Evolutionary conservation across 2,329 filamentous ascomycete species (phyloP), one percentile per base, ranked within the genome.

Genomic region (Paecilomyces dactylethromorphus): DNA sequence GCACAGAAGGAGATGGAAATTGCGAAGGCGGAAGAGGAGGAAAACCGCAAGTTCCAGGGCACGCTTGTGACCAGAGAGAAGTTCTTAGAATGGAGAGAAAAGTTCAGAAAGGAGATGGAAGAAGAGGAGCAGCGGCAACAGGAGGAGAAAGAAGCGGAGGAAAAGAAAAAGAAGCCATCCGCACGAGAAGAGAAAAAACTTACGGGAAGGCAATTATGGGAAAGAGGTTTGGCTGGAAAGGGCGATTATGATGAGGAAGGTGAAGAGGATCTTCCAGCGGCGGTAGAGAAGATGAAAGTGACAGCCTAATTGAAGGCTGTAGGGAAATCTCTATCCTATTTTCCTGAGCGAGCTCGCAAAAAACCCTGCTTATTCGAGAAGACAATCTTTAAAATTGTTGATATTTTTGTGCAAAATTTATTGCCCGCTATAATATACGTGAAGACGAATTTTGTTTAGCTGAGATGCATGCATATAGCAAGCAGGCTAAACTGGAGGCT

Each of bases 21-120:
- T 1, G 83, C 82, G 7, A 82, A 85, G 68, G 81, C 69, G 0
- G 94, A 99, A 77, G 87, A 89, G 62, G 92, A 94, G 74, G 94
- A 99, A 80, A 99, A 99, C 74, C 86, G 88, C 68, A 97, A 97
- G 76, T 99, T 99, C 75, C 90, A 96, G 72, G 94, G 94, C 59
- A 91, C 91, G 35, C 82, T 86, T 32, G 94, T 99, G 21, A 97
- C 87, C n/a, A 82, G 86, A 22, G 91, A 96, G 78, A 87, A 86
- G 0, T 99, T 97, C 69, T 71, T 90, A 65, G 84, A 83, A 65
- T 99, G 94, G 94, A 82, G 91, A 58, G 87, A 87, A 45, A 84
- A 75, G 10, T 99, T 97, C 71, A 72, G 85, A 62, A 79, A 82
- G 69, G 94, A 97, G 79, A 87, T 93, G 84, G 87, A 88, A 70